phyloP scores from a whole-genome alignment of 805 yeast genomes.

The Ogataea angusta region DNA sequence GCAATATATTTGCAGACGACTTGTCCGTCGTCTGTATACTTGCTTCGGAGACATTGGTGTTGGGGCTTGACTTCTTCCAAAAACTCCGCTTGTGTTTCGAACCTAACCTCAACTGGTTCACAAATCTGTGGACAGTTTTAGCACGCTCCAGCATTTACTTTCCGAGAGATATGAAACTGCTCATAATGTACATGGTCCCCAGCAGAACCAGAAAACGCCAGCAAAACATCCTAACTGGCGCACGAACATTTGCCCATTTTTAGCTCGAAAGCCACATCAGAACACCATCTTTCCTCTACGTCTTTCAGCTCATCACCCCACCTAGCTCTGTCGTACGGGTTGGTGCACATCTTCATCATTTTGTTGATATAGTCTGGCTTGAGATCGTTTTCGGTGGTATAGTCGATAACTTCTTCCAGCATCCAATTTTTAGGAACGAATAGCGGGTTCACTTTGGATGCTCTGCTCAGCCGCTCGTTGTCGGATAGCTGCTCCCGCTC shows the following conservation, averaged over 20 bases:
- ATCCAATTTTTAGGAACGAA: slow-evolving; percentile 87
- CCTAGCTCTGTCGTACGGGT: slow-evolving; percentile 66
- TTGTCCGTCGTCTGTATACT: no score
- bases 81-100: neutral
- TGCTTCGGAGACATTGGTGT: neutral
- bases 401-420: slow-evolving; percentile 72
- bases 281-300: slow-evolving; percentile 58
- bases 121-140: neutral
- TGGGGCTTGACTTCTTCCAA: neutral
- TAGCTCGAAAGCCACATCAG: slow-evolving; percentile 47
- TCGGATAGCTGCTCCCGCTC: slow-evolving; percentile 35
- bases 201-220: slow-evolving; percentile 2
- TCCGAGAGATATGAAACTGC: no score
- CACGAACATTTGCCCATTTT: slow-evolving; percentile 78
- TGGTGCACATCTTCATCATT: slow-evolving; percentile 63
- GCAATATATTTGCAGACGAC: no score
- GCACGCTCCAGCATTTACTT: neutral
- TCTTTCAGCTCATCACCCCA: slow-evolving; percentile 70
- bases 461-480: slow-evolving; percentile 37
- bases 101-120: neutral
- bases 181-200: neutral
- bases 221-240: slow-evolving; percentile 35
- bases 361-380: slow-evolving; percentile 54
- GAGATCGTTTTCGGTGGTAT: slow-evolving; percentile 49
- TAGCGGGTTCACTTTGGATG: slow-evolving; percentile 61